Base-by-base conservation (phyloP, 1,284 basidiomycete genomes). In the Heterobasidion annosum region DNA sequence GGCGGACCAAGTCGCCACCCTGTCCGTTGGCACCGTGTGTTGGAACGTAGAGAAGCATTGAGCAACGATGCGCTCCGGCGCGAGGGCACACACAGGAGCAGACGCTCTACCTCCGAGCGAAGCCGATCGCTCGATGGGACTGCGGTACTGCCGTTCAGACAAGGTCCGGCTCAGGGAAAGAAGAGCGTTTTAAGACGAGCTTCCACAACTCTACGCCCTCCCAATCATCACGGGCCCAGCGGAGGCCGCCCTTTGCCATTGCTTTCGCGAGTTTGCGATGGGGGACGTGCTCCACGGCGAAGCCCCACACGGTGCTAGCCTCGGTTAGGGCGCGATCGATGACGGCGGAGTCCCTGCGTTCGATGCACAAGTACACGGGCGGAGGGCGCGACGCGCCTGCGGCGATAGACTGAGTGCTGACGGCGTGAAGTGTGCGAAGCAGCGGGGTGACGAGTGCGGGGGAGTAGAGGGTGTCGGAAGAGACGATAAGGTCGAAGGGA, bases 391-490 rank as follows among this genome's bases (percentile, higher is more conserved):
- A 61, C 16, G 32, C 32, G 10, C 25, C 16, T 13, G 56, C 48
- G 7, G 51, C 57, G 10, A 63, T 53, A 10, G 73, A 74, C 53
- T 69, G 58, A 34, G 65, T 64, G 63, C 77, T 76, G 42, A 89
- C 71, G 35, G 72, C 68, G 46, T 76, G 75, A 6, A 92, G 67
- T n/a, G 88, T 82, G 46, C 78, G 76, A 47, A 93, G 76, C 48
- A 96, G 81, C 0, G 89, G 89, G 15, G 75, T 65, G 34, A 87
- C 68, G 51, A 95, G 82, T 8, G 77, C 70, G 1, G 77, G 65
- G 34, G 76, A 69, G 67, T 94, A 96, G 53, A 95, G 72, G 0
- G 93, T 95, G 68, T 97, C 93, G 54, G 92, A 85, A 15, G 91
- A 85, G 54, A 91, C 67, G 59, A 96, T 84, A 57, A 93, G 74